A percentile compares a stretch with the other conserved stretches of the same genome.
phyloP scores from a whole-genome alignment of 768 basidiomycete genomes.

The Calocybe gangraenosa region DNA sequence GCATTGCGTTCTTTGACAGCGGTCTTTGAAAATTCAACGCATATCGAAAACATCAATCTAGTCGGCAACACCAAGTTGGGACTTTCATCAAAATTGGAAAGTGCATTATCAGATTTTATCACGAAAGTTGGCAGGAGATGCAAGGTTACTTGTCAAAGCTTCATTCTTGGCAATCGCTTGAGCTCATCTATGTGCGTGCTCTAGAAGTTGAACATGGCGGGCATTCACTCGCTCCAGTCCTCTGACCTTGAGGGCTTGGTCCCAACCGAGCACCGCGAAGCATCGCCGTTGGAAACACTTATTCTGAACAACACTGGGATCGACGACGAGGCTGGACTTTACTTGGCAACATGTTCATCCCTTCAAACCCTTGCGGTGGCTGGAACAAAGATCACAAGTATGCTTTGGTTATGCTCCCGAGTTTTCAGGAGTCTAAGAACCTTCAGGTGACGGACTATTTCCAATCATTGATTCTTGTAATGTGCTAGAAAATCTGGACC shows the following conservation, averaged over 20 bases:
- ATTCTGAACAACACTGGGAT: constrained; percentile 57
- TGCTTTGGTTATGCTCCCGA: constrained; percentile 14
- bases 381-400: constrained; percentile 59
- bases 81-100: constrained; percentile 24
- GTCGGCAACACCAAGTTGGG: constrained; percentile 64
- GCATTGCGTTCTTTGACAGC: constrained; percentile 40
- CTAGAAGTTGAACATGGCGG: constrained; percentile 58
- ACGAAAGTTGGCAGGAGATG: constrained; percentile 52
- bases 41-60: constrained; percentile 52
- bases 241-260: constrained; percentile 46
- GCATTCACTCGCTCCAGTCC: constrained; percentile 47
- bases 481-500: constrained; percentile 47
- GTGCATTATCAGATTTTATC: constrained; percentile 43
- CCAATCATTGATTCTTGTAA: constrained; percentile 54
- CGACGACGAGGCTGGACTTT: constrained; percentile 52
- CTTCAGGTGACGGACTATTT: constrained; percentile 49
- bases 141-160: constrained; percentile 36
- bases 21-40: constrained; percentile 27
- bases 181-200: constrained; percentile 1
- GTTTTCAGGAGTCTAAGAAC: neutral
- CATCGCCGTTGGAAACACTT: constrained; percentile 42
- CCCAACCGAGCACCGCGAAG: constrained; percentile 24
- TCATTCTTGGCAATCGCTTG: neutral
- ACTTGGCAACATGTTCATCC: constrained; percentile 45
- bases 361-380: constrained; percentile 49